Base-by-base conservation (phyloP, 257 asterid genomes). In the Solanum chiquidenum region DNA sequence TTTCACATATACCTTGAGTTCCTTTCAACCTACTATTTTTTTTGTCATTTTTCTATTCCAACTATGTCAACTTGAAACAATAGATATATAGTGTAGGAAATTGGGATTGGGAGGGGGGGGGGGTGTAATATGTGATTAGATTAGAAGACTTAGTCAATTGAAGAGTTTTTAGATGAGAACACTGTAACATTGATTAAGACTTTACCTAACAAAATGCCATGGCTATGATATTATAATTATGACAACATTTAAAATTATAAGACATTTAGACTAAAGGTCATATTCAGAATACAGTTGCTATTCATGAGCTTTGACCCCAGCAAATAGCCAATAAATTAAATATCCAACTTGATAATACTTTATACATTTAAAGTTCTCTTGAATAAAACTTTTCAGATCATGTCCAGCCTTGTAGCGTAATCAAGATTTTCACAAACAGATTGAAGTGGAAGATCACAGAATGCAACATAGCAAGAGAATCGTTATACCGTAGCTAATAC, bases 311-410 rank as follows among this genome's bases (percentile, higher is more conserved):
- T 85, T 88, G 89, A 92, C 90, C 88, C 86, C 83, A 52, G 14
- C 88, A 89, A 89, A 87, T 87, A 89, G 90, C 90, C 92, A 69
- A 83, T 74, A 35, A 35, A 74, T 25, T 49, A 38, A 62, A 74
- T 37, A 18, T 31, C 87, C 82, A 88, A 89, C 60, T 88, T 84
- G 88, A 40, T 58, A 52, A 49, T 85, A 87, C 55, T 68, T 35
- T 52, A 83, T 40, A 25, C 46, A 49, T 66, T 55, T 68, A 87
- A 73, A 34, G 27, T 46, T 87, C 29, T 84, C 74, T 86, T 86
- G 83, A 62, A 69, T 88, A n/a, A 69, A 89, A 76, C 80, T 49
- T 33, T 84, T 90, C 58, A 80, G 25, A 87, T 21, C 29, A n/a
- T 86, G 29, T 86, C 23, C 35, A 20, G 12, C 16, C 3, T 31